Percentiles rank a stretch among this genome's conserved stretches.
Conservation (phyloP, 805 yeast species). For the Ogataea salicorniae region DNA sequence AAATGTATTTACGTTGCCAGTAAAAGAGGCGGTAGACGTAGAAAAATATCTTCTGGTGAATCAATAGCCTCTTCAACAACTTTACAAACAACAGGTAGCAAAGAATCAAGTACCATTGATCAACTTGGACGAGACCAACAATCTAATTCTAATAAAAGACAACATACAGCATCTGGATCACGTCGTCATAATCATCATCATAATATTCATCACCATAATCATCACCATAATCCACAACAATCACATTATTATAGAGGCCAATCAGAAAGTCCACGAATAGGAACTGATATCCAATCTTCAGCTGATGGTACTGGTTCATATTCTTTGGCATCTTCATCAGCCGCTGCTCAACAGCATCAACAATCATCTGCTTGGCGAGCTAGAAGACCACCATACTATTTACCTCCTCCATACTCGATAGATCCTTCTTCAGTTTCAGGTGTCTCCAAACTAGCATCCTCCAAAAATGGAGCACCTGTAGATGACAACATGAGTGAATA, state of each 20-base stretch:
- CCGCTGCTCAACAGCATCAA: not conserved
- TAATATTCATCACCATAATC: no score
- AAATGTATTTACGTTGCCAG: constrained; percentile 54
- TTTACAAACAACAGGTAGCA: not conserved
- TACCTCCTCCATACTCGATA: constrained; percentile 1
- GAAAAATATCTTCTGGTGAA: constrained; percentile 21
- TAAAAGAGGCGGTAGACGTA: constrained; percentile 53
- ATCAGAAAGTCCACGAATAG: no score
- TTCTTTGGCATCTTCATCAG: not conserved
- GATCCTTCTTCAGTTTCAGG: not conserved
- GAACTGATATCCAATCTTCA: no score
- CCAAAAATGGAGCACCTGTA: no score
- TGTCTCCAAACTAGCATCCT: not conserved
- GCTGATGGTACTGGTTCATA: not conserved
- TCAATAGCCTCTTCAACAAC: constrained; percentile 1
- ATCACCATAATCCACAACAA: no score
- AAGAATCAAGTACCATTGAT: not conserved
- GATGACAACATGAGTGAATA: constrained; percentile 5
- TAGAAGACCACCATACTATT: not conserved
- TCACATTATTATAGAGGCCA: no score
- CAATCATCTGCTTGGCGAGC: not conserved
- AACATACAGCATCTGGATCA: no score
- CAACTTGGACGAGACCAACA: no score
- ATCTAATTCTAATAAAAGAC: no score
- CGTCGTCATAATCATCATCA: no score